A percentile compares a stretch with the other conserved stretches of the same genome.
Conservation (phyloP, 116 monocot species). For the Zostera marina region DNA sequence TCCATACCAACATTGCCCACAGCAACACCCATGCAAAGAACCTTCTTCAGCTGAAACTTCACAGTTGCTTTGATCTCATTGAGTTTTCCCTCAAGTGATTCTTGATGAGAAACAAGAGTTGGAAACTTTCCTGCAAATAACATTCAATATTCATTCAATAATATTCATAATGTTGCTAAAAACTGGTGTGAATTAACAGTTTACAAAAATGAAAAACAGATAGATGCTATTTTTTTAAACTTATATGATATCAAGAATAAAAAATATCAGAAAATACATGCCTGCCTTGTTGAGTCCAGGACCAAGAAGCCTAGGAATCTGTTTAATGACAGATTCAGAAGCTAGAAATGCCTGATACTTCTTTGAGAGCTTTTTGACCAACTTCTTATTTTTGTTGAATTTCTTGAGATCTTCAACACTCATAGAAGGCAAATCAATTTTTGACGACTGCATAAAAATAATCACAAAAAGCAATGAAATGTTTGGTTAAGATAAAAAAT, state of each 20-base stretch:
- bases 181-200: background rate
- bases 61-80: slow-evolving; percentile 44
- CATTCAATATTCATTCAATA: background rate
- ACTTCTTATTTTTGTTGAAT: slow-evolving; percentile 67
- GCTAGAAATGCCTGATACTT: slow-evolving; percentile 54
- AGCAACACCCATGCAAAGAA: slow-evolving; percentile 51
- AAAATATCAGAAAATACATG: slow-evolving; percentile 5
- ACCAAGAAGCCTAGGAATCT: slow-evolving; percentile 54
- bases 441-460: slow-evolving; percentile 29
- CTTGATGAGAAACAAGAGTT: slow-evolving; percentile 38
- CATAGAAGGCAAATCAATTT: slow-evolving; percentile 42
- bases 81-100: slow-evolving; percentile 36
- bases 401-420: slow-evolving; percentile 56
- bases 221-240: too few species aligned
- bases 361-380: slow-evolving; percentile 57
- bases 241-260: too few species aligned
- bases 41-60: slow-evolving; percentile 47
- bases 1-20: slow-evolving; percentile 43
- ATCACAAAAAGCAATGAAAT: background rate
- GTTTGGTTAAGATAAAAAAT: background rate
- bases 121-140: slow-evolving; percentile 33
- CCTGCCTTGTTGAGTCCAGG: slow-evolving; percentile 66
- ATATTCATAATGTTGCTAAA: background rate
- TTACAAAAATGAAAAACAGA: background rate
- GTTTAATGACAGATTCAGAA: slow-evolving; percentile 59